phyloP scores from a whole-genome alignment of 768 basidiomycete species.

The Ramaria sp. region DNA sequence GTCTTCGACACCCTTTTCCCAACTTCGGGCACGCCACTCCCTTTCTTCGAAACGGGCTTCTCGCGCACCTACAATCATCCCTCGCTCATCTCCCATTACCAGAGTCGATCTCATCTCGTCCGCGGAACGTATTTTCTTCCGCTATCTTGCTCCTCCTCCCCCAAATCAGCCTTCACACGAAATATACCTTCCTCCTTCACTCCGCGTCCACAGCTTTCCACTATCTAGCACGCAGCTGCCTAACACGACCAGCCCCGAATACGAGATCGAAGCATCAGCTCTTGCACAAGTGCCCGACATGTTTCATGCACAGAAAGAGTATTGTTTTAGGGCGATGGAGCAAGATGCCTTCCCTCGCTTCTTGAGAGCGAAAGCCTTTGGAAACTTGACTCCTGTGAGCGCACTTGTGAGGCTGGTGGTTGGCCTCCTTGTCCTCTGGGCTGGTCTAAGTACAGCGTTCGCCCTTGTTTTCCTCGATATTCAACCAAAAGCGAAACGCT shows the following conservation, averaged over 20 bases:
- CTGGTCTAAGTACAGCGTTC: conserved; percentile 86
- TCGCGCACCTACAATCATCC: conserved; percentile 89
- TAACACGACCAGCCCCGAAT: conserved; percentile 34
- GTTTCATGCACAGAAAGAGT: conserved; percentile 96
- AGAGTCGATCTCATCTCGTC: conserved; percentile 84
- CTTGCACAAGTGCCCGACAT: conserved; percentile 92
- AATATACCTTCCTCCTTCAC: conserved; percentile 89
- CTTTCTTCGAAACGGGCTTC: conserved; percentile 66
- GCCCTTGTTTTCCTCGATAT: conserved; percentile 90
- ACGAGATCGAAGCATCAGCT: conserved; percentile 48
- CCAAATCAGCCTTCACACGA: conserved; percentile 78
- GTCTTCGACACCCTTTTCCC: conserved; percentile 60
- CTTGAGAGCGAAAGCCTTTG: conserved; percentile 94
- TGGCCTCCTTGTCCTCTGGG: conserved; percentile 84
- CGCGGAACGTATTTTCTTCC: conserved; percentile 92
- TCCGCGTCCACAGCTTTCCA: conserved; percentile 88
- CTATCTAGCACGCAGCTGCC: conserved; percentile 67
- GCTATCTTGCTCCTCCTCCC: conserved; percentile 83
- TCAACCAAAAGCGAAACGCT: conserved; percentile 81
- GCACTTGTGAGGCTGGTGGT: conserved; percentile 76
- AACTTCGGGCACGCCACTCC: conserved; percentile 23
- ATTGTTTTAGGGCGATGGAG: conserved; percentile 93
- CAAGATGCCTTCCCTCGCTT: conserved; percentile 92
- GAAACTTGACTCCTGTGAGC: conserved; percentile 88
- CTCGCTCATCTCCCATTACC: conserved; percentile 81